Conservation (phyloP, 495 filamentous ascomycete species). For the Ramalina intermedia region DNA sequence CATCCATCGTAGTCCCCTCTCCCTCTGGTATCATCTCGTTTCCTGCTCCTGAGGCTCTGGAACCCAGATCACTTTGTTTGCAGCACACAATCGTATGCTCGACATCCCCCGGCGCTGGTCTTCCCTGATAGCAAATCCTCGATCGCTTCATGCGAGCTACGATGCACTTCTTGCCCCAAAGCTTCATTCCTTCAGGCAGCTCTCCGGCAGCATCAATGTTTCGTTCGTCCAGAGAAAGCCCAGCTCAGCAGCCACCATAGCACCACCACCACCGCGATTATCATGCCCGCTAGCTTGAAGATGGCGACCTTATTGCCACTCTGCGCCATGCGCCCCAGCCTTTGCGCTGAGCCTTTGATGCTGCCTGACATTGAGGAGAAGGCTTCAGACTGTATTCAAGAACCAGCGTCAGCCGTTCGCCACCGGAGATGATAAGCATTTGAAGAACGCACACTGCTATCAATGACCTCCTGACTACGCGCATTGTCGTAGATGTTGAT, state of each 20-base stretch:
- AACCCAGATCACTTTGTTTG: too few species aligned
- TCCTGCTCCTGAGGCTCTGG: too few species aligned
- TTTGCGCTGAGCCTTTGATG: constrained; percentile 70
- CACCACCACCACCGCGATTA: constrained; percentile 56
- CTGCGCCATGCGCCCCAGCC: constrained; percentile 85
- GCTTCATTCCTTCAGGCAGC: neutral
- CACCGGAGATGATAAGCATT: neutral
- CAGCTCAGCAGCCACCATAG: constrained; percentile 58
- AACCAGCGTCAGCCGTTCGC: neutral
- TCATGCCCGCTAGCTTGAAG: constrained; percentile 74
- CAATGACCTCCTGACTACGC: constrained; percentile 69
- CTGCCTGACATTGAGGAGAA: constrained; percentile 42
- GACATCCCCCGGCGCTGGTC: too few species aligned
- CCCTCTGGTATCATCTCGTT: too few species aligned
- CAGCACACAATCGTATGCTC: too few species aligned
- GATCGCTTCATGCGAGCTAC: too few species aligned
- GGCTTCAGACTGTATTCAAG: constrained; percentile 35
- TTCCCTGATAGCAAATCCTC: too few species aligned
- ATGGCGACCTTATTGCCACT: constrained; percentile 83
- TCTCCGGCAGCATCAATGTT: neutral
- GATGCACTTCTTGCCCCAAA: neutral
- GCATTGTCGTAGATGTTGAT: constrained; percentile 96
- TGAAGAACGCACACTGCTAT: constrained; percentile 52
- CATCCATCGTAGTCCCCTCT: too few species aligned
- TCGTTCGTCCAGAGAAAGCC: constrained; percentile 32